A percentile compares a stretch with the other conserved stretches of the same genome.
Conservation (phyloP, 352 stramenopile genomes). For the Globisporangium spiculum region DNA sequence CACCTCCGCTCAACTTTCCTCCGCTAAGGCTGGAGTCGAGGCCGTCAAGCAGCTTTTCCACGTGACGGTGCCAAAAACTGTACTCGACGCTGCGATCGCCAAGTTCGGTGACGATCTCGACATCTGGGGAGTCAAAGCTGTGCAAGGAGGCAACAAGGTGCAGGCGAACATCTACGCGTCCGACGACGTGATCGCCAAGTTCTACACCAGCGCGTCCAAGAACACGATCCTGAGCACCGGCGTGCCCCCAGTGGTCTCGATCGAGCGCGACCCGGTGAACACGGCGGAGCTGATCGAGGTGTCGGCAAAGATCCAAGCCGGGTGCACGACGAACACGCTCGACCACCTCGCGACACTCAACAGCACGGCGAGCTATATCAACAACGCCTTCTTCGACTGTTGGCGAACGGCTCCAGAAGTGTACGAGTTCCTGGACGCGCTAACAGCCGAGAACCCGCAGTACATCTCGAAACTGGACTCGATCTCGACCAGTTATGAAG, state of each 20-base stretch:
- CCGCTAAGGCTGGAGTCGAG: constrained; percentile 8
- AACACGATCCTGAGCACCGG: neutral
- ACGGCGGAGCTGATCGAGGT: constrained; percentile 8
- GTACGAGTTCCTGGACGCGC: constrained; percentile 24
- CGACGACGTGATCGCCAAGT: constrained; percentile 8
- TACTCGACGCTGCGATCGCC: constrained; percentile 14
- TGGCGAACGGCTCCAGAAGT: constrained; percentile 25
- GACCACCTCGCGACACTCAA: constrained; percentile 1
- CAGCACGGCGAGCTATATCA: constrained; percentile 9
- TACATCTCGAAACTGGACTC: constrained; percentile 19
- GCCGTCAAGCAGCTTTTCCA: constrained; percentile 32
- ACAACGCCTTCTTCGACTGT: constrained; percentile 32
- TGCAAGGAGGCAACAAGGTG: neutral
- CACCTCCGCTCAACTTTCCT: neutral
- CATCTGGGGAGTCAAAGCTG: constrained; percentile 8
- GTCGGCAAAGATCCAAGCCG: neutral
- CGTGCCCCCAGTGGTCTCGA: neutral
- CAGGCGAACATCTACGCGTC: constrained; percentile 13
- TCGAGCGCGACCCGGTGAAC: neutral
- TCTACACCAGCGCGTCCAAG: constrained; percentile 5
- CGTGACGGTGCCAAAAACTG: constrained; percentile 27
- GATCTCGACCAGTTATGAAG: constrained; percentile 15
- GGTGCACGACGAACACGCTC: constrained; percentile 3
- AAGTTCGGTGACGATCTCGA: constrained; percentile 14
- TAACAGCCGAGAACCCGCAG: constrained; percentile 10